These are phyloP conservation scores for Penicillium cinerascens DNA, from an alignment of 495 filamentous ascomycete species.

Conservation along the genomic window DNA sequence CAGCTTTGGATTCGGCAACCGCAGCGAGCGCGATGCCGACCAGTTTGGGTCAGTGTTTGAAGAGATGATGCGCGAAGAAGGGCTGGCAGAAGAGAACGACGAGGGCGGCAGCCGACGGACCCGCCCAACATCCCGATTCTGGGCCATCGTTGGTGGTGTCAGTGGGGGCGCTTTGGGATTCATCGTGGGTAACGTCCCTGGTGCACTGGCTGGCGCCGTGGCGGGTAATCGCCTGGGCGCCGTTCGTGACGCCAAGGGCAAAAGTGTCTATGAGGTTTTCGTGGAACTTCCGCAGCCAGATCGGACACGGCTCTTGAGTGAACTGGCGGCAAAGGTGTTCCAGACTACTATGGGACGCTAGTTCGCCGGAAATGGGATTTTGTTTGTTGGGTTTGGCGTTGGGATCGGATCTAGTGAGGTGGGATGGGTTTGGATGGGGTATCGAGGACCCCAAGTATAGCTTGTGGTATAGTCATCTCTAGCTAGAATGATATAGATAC, in stretches of 20 bases:
- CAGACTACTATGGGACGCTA: constrained; percentile 39
- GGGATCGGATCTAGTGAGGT: not conserved
- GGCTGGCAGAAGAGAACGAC: constrained; percentile 61
- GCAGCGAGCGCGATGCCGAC: constrained; percentile 55
- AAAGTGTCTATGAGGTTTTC: constrained; percentile 93
- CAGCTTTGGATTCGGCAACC: constrained; percentile 54
- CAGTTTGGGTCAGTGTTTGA: constrained; percentile 94
- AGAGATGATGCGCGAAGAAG: constrained; percentile 96
- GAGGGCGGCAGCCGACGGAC: constrained; percentile 23
- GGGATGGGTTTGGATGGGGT: not conserved
- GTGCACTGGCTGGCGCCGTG: constrained; percentile 83
- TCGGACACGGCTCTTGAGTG: constrained; percentile 70
- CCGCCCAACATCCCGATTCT: constrained; percentile 69
- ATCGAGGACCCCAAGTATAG: not conserved
- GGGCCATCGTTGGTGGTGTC: constrained; percentile 78
- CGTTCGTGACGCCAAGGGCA: constrained; percentile 82
- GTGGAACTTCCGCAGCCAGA: constrained; percentile 75
- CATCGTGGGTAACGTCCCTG: constrained; percentile 89
- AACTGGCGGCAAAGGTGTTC: constrained; percentile 71
- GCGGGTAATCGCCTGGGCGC: constrained; percentile 88
- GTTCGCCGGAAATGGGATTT: not conserved
- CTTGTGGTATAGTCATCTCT: not conserved
- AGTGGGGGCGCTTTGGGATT: constrained; percentile 91
- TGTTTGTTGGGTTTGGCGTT: not conserved
- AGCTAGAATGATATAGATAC: not conserved